Percentiles rank a stretch among this genome's conserved stretches.
These are phyloP conservation scores for Nicotiana obtusifolia DNA, from an alignment of 257 asterid genomes.

Conservation along the genomic window DNA sequence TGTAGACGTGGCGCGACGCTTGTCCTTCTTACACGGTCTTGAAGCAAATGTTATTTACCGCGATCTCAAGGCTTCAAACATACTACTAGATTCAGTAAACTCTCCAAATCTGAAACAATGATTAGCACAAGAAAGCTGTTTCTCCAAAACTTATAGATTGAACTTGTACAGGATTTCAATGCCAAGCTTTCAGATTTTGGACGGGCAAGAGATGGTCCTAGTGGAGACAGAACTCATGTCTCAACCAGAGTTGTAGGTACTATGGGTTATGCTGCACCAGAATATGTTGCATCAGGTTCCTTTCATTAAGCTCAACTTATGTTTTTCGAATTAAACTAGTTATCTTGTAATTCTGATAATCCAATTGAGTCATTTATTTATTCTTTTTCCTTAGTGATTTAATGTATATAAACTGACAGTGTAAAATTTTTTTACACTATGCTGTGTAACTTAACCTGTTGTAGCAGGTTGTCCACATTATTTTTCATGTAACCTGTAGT, in stretches of 20 bases:
- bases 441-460: no score
- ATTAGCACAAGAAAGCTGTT: background rate
- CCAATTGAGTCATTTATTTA: no score
- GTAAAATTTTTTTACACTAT: no score
- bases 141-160: background rate
- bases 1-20: constrained; percentile 53
- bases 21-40: constrained; percentile 50
- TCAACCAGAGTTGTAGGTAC: constrained; percentile 68
- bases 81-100: constrained; percentile 57
- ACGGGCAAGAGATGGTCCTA: constrained; percentile 65
- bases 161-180: constrained; percentile 45
- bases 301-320: background rate
- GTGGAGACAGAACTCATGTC: constrained; percentile 63
- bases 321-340: background rate
- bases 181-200: constrained; percentile 77
- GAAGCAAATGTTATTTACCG: constrained; percentile 59
- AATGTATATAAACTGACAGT: no score
- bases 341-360: no score
- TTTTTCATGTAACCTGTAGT: no score
- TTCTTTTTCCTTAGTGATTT: background rate
- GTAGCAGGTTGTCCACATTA: no score
- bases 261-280: constrained; percentile 71
- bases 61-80: constrained; percentile 62
- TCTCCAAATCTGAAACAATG: background rate
- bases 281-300: constrained; percentile 57